Percentiles rank a stretch among this genome's conserved stretches.
These are phyloP conservation scores for Postia placenta DNA, from an alignment of 768 basidiomycete genomes.

Conservation along the genomic window DNA sequence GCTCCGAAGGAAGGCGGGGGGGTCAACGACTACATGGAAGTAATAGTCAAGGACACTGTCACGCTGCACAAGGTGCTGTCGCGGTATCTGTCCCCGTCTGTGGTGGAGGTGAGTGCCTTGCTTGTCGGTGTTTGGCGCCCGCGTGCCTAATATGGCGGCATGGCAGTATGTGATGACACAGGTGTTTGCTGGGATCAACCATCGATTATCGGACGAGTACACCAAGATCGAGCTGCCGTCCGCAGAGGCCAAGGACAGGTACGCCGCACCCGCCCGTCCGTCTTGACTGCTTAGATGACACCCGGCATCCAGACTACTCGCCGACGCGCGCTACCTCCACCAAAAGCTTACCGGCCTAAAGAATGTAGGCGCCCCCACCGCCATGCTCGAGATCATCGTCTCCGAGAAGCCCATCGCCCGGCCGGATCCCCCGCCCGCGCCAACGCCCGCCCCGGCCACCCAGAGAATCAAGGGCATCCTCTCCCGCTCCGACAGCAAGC, in stretches of 20 bases:
- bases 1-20: constrained; percentile 52
- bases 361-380: constrained; percentile 61
- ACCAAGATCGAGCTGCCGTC: constrained; percentile 74
- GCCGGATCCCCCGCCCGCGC: constrained; percentile 4
- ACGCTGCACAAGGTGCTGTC: constrained; percentile 94
- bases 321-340: constrained; percentile 73
- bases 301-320: constrained; percentile 52
- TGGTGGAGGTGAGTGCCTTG: constrained; percentile 68
- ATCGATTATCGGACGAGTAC: constrained; percentile 85
- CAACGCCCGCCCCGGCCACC: constrained; percentile 5
- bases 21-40: constrained; percentile 86
- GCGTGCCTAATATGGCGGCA: constrained; percentile 7
- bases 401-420: constrained; percentile 51
- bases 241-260: constrained; percentile 85
- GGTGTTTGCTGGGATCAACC: constrained; percentile 90
- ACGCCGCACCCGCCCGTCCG: constrained; percentile 15
- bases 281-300: background rate
- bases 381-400: constrained; percentile 82
- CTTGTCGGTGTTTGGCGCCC: background rate
- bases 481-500: constrained; percentile 11
- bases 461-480: constrained; percentile 22
- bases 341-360: constrained; percentile 70
- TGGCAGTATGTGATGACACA: constrained; percentile 87
- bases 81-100: constrained; percentile 71
- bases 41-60: constrained; percentile 90